Evolutionary conservation across 75 land plant species (phyloP).

Genomic region (Adiantum capillusveneris): DNA sequence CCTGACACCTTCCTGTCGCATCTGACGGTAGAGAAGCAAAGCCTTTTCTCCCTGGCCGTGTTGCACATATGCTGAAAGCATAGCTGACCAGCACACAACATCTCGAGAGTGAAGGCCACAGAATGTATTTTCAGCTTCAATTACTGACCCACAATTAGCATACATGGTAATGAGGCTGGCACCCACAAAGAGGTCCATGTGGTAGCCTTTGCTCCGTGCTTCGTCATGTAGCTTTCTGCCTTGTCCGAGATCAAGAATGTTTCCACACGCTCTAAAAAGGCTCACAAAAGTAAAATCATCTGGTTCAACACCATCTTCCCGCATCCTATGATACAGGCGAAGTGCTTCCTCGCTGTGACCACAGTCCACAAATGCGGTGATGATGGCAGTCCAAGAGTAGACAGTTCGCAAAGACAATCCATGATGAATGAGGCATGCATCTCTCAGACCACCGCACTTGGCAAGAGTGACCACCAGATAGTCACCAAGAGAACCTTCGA

Average conservation of each 20-base stretch:
- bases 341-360: background rate
- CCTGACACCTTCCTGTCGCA: constrained; percentile 23
- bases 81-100: constrained; percentile 20
- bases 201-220: constrained; percentile 6
- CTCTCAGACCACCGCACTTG: background rate
- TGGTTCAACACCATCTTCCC: constrained; percentile 11
- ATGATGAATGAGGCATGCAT: background rate
- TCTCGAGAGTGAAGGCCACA: constrained; percentile 4
- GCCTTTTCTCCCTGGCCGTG: constrained; percentile 47
- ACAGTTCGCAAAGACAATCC: background rate
- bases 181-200: constrained; percentile 10
- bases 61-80: constrained; percentile 41
- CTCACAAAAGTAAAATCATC: constrained; percentile 40
- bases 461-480: background rate
- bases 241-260: constrained; percentile 18
- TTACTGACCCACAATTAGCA: constrained; percentile 14
- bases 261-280: constrained; percentile 36
- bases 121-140: constrained; percentile 21
- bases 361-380: background rate
- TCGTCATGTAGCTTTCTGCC: constrained; percentile 13
- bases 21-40: constrained; percentile 28
- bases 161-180: constrained; percentile 19
- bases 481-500: background rate
- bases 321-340: background rate
- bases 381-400: constrained; percentile 9